Evolutionary conservation across 2,329 filamentous ascomycete species (phyloP), one percentile per base, ranked within the genome.

Genomic region (Claviceps purpurea): DNA sequence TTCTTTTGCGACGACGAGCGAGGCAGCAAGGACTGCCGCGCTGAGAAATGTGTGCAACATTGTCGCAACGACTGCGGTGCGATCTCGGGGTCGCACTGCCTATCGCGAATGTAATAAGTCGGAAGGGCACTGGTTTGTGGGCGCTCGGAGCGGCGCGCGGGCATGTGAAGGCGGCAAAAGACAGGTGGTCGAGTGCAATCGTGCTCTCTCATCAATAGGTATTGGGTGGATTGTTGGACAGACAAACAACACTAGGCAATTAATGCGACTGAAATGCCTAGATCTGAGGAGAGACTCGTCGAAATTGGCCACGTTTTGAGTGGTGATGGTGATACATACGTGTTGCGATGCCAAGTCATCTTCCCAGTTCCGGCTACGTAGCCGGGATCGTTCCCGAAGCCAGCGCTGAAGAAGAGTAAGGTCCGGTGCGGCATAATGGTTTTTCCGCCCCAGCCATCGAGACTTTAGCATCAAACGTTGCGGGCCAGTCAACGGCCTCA

Each of bases 11-110:
- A 60, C 54, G 41, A 64, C 61, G 8, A 61, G 57, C 26, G 67
- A 64, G 49, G 64, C 65, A 40, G 71, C 60, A 47, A 72, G 58
- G 26, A 69, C 58, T 45, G 72, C 58, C 38, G 72, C 50, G 16
- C 62, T 56, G 10, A 60, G 56, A 20, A 59, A 48, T 43, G 51
- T 54, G 49, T 64, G 54, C 41, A 60, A 64, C 65, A 68, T 66
- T 16, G 46, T 53, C 39, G 45, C 34, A 38, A 43, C 26, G 13
- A 20, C 20, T 11, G n/a, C 39, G 18, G 26, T 30, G 48, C n/a
- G 13, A 24, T 50, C 26, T 41, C 8, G 10, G 42, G 24, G 42
- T 44, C 13, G 42, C 24, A 26, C 18, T 22, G 42, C 13, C 20
- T 18, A 44, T 34, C 8, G 41, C 3, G 41, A 42, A 22, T 42